phyloP scores from a whole-genome alignment of 768 basidiomycete genomes.

The Mrakia hoshinonis region DNA sequence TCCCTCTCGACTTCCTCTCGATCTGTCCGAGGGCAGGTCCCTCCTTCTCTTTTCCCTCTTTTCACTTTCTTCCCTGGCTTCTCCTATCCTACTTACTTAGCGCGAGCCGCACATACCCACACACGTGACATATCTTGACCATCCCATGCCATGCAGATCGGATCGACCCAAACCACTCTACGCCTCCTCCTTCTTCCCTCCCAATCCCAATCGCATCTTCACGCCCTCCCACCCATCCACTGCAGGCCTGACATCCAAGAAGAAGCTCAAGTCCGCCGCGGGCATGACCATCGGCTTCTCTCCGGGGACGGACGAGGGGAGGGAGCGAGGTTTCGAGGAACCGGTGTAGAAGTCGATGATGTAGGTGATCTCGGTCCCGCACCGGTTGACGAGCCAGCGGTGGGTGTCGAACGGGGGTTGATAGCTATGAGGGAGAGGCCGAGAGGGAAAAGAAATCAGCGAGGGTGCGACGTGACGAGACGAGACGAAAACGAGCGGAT shows the following conservation, averaged over 20 bases:
- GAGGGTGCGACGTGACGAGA: not conserved
- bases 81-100: too few species aligned
- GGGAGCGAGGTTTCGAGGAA: not conserved
- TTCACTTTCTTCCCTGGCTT: too few species aligned
- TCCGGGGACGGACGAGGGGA: not conserved
- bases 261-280: conserved; percentile 55
- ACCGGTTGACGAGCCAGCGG: conserved; percentile 93
- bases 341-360: conserved; percentile 98
- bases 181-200: conserved; percentile 43
- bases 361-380: conserved; percentile 79
- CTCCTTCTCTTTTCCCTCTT: too few species aligned
- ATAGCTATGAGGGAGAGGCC: conserved; percentile 52
- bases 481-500: not conserved
- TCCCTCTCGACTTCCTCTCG: not conserved
- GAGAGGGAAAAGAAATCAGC: not conserved
- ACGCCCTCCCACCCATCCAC: conserved; percentile 90
- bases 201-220: conserved; percentile 62
- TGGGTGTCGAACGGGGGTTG: conserved; percentile 91
- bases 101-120: too few species aligned
- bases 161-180: not conserved
- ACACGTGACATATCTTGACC: too few species aligned
- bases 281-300: conserved; percentile 46
- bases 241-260: conserved; percentile 87
- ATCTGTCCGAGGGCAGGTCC: not conserved
- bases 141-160: too few species aligned